Conservation (phyloP, 2,329 filamentous ascomycete genomes). For the Penicillium capsulatum region DNA sequence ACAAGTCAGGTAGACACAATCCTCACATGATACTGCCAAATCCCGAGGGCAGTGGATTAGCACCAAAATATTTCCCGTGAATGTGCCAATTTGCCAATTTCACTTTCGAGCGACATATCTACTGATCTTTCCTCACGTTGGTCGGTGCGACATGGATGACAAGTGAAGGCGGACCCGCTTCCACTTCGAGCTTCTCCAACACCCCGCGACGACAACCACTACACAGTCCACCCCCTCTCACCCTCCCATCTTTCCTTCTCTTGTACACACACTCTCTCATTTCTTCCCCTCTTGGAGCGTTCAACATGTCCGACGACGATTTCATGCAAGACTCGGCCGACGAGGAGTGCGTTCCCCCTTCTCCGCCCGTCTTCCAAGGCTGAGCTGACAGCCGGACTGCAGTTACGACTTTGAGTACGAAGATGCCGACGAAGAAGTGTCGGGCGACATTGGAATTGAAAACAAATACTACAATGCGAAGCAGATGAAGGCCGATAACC, state of each 20-base stretch:
- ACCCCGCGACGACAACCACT: constrained; percentile 11
- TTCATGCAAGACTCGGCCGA: constrained; percentile 92
- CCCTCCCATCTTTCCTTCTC: not conserved
- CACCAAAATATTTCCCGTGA: too few species aligned
- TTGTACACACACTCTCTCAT: not conserved
- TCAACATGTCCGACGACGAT: constrained; percentile 73
- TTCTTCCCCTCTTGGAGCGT: constrained; percentile 3
- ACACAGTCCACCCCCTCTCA: not conserved
- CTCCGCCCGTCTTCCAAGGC: constrained; percentile 3
- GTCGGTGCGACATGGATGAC: too few species aligned
- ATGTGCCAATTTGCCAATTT: too few species aligned
- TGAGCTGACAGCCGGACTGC: constrained; percentile 23
- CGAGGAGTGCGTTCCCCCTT: constrained; percentile 61
- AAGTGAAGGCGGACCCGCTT: constrained; percentile 18
- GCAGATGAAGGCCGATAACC: constrained; percentile 83
- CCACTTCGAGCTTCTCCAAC: constrained; percentile 20
- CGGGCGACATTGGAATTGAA: constrained; percentile 88
- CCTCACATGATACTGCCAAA: too few species aligned
- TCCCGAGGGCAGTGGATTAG: too few species aligned
- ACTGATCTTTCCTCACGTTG: too few species aligned
- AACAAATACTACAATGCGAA: constrained; percentile 99
- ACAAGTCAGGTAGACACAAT: too few species aligned
- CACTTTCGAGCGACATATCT: too few species aligned
- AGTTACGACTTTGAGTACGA: constrained; percentile 98
- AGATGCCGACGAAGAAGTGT: constrained; percentile 83